Evolutionary conservation across 2,329 filamentous ascomycete genomes (phyloP), one percentile per base, ranked within the genome.

Genomic region (Colletotrichum sp.): DNA sequence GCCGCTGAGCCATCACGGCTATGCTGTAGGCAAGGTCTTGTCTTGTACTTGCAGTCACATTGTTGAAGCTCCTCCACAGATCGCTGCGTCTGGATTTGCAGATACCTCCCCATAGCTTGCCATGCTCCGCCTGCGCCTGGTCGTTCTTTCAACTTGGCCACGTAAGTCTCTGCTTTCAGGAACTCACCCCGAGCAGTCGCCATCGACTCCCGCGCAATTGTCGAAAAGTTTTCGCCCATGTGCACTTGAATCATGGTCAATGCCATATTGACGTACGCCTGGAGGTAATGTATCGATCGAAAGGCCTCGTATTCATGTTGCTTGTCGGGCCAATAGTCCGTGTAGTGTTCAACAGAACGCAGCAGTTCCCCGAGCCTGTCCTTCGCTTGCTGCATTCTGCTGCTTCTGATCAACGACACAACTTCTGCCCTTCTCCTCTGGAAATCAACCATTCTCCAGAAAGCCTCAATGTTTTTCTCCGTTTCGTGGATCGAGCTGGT

Each of bases 361-460:
- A 60, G 9, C 15, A 75, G 66, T n/a, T 28, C 39, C 9, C 64
- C 21, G 18, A 75, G 62, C 66, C 10, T 15, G 18, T 44, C 39
- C 21, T 24, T 57, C 7, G 75, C 75, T 28, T 12, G 6, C 9
- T 39, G 16, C 7, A 36, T 21, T 8, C 75, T 24, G 8, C 49
- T 13, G 49, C 21, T 66, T 24, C 63, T 39, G 36, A 77, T 66
- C 9, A 67, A 52, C 21, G 66, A 36, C 8, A 77, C 62, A 13
- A 67, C 57, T 18, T 75, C 66, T 36, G 32, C 67, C 34, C 72
- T 66, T 39, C 13, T 65, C 26, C 72, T 65, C 72, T 70, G 67
- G 67, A 77, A 77, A 16, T 18, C 26, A 10, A 34, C 62, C 15
- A 77, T n/a, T 30, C 66, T 71, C 75, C 75, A 77, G 21, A 75